Conservation (phyloP, 148 eudicot genomes). For the Cornus suecica region DNA sequence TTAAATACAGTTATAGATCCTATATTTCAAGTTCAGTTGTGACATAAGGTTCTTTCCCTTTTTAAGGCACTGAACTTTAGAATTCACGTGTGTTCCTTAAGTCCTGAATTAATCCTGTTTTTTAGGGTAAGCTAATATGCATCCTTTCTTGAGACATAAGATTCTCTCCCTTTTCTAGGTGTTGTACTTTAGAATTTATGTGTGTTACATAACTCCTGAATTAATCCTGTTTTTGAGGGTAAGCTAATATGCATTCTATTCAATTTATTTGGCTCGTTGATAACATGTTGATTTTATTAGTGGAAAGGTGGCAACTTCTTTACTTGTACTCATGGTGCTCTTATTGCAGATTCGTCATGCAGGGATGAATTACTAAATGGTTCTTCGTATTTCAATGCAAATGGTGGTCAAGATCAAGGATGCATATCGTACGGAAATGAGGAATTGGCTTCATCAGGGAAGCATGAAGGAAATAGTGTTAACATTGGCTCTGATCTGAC, state of each 20-base stretch:
- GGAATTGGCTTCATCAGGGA: constrained; percentile 13
- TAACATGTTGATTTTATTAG: constrained; percentile 10
- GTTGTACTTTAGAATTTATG: neutral
- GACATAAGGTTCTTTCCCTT: neutral
- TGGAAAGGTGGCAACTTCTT: constrained; percentile 13
- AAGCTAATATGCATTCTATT: neutral
- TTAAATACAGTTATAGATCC: neutral
- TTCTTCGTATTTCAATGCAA: constrained; percentile 29
- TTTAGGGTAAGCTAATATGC: neutral
- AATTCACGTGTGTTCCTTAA: neutral
- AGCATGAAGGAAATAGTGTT: constrained; percentile 5
- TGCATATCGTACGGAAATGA: constrained; percentile 9
- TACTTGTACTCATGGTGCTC: constrained; percentile 9
- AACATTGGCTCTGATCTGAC: constrained; percentile 9
- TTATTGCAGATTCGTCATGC: neutral
- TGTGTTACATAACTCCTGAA: neutral
- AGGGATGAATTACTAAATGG: constrained; percentile 21
- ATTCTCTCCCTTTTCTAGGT: neutral
- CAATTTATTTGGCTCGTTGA: neutral
- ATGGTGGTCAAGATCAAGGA: constrained; percentile 23
- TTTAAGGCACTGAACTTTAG: neutral
- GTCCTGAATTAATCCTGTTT: neutral
- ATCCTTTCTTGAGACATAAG: neutral
- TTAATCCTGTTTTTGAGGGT: neutral
- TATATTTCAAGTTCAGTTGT: neutral